Conservation (phyloP, 306 rosid genomes). For the Lablab purpureus region DNA sequence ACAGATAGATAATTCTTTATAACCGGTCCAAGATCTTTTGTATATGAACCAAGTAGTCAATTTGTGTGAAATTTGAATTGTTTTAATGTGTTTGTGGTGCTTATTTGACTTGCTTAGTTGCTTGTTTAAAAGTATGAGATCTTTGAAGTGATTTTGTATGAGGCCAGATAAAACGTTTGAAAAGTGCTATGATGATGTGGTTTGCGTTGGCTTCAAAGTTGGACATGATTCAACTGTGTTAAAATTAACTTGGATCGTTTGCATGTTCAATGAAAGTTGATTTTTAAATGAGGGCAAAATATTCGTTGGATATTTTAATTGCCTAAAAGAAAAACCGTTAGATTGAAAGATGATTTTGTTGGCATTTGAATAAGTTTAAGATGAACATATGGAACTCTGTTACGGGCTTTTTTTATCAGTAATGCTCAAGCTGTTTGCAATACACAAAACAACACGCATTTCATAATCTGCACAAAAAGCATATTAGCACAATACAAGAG, state of each 20-base stretch:
- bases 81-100: not conserved
- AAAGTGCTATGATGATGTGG: not conserved
- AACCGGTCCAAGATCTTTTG: not conserved
- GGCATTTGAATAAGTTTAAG: not conserved
- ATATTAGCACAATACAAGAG: not conserved
- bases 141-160: conserved; percentile 6
- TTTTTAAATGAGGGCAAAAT: not conserved
- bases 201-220: conserved; percentile 5
- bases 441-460: not conserved
- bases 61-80: not conserved
- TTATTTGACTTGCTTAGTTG: not conserved
- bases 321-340: not conserved
- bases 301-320: not conserved
- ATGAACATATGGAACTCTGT: not conserved
- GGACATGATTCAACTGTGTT: not conserved
- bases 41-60: not conserved
- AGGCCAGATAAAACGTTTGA: not conserved
- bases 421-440: not conserved
- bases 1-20: not conserved
- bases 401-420: not conserved
- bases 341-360: not conserved
- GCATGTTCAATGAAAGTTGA: conserved; percentile 9
- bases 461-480: not conserved
- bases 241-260: not conserved
- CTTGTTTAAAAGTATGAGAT: not conserved